phyloP scores from a whole-genome alignment of 2,329 filamentous ascomycete species.

The Cercospora sp. region DNA sequence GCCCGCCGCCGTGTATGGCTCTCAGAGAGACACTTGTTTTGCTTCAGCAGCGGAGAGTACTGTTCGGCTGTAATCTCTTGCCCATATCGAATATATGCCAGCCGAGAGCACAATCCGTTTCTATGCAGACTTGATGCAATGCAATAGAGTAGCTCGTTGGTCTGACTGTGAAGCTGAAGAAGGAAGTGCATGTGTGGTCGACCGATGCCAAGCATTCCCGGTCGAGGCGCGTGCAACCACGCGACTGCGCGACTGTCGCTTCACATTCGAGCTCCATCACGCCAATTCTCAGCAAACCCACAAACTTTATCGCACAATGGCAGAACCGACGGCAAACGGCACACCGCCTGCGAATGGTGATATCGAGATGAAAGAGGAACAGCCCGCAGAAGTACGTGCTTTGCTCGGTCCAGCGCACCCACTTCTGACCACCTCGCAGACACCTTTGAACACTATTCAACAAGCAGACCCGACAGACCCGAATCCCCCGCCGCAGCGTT shows the following conservation, averaged over 20 bases:
- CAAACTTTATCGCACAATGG: constrained; percentile 30
- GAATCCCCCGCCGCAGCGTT: constrained; percentile 29
- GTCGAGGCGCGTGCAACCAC: background rate
- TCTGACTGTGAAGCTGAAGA: background rate
- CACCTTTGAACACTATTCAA: constrained; percentile 23
- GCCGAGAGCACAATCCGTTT: background rate
- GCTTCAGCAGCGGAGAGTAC: background rate
- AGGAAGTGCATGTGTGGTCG: background rate
- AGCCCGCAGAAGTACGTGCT: constrained; percentile 28
- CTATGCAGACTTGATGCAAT: background rate
- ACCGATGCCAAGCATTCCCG: constrained; percentile 4
- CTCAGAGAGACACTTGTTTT: background rate
- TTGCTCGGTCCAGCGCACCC: background rate
- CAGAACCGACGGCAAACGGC: constrained; percentile 33
- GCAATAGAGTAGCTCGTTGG: background rate
- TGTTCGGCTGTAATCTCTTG: background rate
- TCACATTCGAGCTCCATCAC: background rate
- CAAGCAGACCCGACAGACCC: constrained; percentile 32
- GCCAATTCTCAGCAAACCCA: background rate
- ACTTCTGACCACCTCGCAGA: constrained; percentile 14
- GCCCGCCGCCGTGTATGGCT: background rate
- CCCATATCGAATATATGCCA: background rate
- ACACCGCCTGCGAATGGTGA: constrained; percentile 26
- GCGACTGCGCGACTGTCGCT: background rate
- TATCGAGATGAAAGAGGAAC: constrained; percentile 42